Evolutionary conservation across 1,139 yeast genomes (phyloP), one percentile per base, ranked within the genome.

Genomic region (Geotrichum candidum): DNA sequence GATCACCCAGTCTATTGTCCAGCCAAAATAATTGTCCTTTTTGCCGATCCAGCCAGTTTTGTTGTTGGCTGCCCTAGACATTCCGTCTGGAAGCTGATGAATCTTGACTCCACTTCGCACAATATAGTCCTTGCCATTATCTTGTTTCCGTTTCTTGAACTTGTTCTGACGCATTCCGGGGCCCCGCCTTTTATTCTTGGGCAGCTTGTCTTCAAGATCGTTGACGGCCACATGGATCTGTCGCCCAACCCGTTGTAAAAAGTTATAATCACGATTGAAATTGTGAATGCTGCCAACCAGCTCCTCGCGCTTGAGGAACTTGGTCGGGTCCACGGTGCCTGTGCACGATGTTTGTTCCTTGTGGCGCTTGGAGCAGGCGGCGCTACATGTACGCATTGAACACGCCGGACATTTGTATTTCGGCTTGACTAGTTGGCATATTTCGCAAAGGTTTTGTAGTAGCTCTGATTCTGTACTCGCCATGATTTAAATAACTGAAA

Each of bases 361-460:
- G 71, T 92, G 98, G 45, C 78, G 71, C 65, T 82, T 84, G 29
- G 88, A 89, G 74, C 97, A 92, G 4, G 69, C 79, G 15, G 88
- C 72, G 0, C 89, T 84, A 72, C 98, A 92, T 0, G 95, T 87
- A 63, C 77, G 79, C 18, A 77, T 72, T 9, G 76, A 77, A 71
- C 98, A 92, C 11, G 88, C 86, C 0, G 98, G 97, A 72, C 98
- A 92, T n/a, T 81, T 85, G 72, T 92, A 92, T 70, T 86, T 88
- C 63, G 79, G 65, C 15, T 57, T 57, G 58, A 69, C 63, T 60
- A 54, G 53, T 58, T 64, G 65, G 57, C 69, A 66, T 29, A 64
- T 62, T n/a, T 64, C 38, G 52, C 68, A 66, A 33, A 58, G 55
- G 18, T 51, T 53, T 52, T 61, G 61, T 18, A 58, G 57, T 4